Evolutionary conservation across 2,329 filamentous ascomycete genomes (phyloP).

Genomic region (Nectriaceae sp.): DNA sequence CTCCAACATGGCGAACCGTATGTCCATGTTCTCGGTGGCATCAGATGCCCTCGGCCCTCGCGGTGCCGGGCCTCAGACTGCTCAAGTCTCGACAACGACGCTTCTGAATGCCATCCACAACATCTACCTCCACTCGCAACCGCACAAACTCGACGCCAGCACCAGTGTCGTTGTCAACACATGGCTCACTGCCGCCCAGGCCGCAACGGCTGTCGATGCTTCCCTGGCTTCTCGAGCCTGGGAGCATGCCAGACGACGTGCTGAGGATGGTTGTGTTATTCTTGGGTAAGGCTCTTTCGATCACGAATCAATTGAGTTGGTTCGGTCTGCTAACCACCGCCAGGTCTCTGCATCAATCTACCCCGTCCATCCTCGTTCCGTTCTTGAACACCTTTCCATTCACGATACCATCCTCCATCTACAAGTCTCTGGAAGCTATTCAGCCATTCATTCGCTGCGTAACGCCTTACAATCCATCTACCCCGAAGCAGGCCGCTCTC

Average conservation of each 20-base stretch:
- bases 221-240: constrained; percentile 80
- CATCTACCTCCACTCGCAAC: constrained; percentile 77
- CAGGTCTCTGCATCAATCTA: constrained; percentile 85
- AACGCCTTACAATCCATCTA: constrained; percentile 86
- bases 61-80: constrained; percentile 64
- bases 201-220: constrained; percentile 74
- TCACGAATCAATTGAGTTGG: neutral
- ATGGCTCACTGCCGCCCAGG: constrained; percentile 80
- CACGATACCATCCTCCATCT: constrained; percentile 72
- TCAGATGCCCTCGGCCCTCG: constrained; percentile 63
- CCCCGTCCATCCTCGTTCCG: constrained; percentile 79
- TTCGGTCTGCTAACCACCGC: constrained; percentile 15
- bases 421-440: constrained; percentile 77
- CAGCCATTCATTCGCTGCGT: constrained; percentile 85
- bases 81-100: constrained; percentile 89
- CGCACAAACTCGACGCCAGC: constrained; percentile 86
- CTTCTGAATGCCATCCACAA: constrained; percentile 91
- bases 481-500: constrained; percentile 77
- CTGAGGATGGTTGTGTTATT: constrained; percentile 92
- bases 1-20: constrained; percentile 60
- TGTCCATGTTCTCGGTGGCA: constrained; percentile 69
- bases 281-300: constrained; percentile 62
- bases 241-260: constrained; percentile 93
- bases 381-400: constrained; percentile 83
- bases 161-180: constrained; percentile 94